Base-by-base conservation (phyloP, 345 rosid species). In the Aegle marmelos region DNA sequence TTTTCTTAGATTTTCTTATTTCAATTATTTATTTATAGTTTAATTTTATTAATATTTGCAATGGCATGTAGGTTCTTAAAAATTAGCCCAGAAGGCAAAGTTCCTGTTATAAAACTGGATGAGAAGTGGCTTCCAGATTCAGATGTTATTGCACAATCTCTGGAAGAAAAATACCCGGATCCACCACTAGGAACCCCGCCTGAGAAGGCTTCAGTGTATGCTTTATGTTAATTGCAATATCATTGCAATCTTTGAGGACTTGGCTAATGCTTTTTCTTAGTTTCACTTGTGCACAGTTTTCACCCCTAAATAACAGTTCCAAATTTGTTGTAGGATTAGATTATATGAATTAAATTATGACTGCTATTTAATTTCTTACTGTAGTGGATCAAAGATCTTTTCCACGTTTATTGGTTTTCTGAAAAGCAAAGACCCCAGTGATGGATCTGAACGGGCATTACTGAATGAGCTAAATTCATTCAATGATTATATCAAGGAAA, bases 71-170 rank as follows among this genome's bases (percentile, higher is more conserved):
- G 98, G 98, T 95, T 95, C 87, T 83, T 95, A 78, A 83, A 91
- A 75, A 74, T 95, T 74, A 92, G 86, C 68, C 90, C 96, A 19
- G 95, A 93, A 86, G 99, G 99, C 60, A 92, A 95, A 88, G 98
- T 95, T 80, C 99, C 98, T 71, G 91, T 92, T 7, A 75, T 88
- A 68, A 93, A 93, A 70, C 83, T 95, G 72, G 97, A 92, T 78
- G 96, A 93, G 84, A 86, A 89, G 65, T 95, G 98, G 99, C 84
- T 93, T 88, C 90, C 97, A 5, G 99, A 95, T 85, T 95, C 98
- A 21, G 98, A 95, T 91, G 92, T 92, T 70, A 93, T 95, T 57
- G 85, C 99, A 1, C 92, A 91, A 56, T 36, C 91, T 34, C 79
- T 95, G 73, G 99, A 95, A 83, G 97, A 92, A 28, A 92, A 93